Percentiles rank a stretch among this genome's conserved stretches.
Evolutionary conservation across 768 basidiomycete genomes (phyloP).

Genomic region (Leccinum sublutescens): DNA sequence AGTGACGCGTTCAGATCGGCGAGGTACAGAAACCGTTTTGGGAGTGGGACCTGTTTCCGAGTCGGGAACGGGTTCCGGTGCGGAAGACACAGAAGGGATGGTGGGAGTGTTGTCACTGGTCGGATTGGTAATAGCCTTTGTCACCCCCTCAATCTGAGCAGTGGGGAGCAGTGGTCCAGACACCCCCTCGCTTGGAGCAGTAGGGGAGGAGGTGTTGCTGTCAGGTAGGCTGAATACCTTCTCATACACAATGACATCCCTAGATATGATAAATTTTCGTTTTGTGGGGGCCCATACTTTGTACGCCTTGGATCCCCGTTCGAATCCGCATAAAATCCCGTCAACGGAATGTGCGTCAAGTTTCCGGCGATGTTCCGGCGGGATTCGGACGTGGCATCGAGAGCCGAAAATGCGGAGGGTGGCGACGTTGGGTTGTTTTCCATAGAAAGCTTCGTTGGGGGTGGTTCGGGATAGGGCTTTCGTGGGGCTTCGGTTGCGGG

Average conservation of each 20-base stretch:
- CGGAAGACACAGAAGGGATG: neutral
- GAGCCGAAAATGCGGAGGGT: constrained; percentile 24
- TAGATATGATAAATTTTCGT: constrained; percentile 3
- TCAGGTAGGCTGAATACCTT: neutral
- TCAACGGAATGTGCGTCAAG: constrained; percentile 10
- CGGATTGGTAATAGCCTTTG: neutral
- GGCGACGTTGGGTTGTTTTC: constrained; percentile 22
- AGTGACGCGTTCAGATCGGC: no score
- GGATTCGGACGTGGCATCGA: constrained; percentile 6
- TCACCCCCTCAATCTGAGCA: neutral
- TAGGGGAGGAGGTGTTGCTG: neutral
- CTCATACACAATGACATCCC: constrained; percentile 4
- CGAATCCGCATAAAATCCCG: neutral
- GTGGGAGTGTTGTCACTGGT: neutral
- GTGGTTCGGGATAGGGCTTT: constrained; percentile 14
- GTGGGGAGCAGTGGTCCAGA: neutral
- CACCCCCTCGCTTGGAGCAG: no score
- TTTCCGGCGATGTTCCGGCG: neutral
- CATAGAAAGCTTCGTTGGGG: constrained; percentile 20
- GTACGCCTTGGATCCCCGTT: constrained; percentile 8
- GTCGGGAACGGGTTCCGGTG: no score
- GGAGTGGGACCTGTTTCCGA: no score
- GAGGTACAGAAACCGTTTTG: no score
- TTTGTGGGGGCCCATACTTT: neutral
- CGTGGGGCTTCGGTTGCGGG: neutral